phyloP scores from a whole-genome alignment of 371 early-diverging fungal species.

The Mucor circinelloides region DNA sequence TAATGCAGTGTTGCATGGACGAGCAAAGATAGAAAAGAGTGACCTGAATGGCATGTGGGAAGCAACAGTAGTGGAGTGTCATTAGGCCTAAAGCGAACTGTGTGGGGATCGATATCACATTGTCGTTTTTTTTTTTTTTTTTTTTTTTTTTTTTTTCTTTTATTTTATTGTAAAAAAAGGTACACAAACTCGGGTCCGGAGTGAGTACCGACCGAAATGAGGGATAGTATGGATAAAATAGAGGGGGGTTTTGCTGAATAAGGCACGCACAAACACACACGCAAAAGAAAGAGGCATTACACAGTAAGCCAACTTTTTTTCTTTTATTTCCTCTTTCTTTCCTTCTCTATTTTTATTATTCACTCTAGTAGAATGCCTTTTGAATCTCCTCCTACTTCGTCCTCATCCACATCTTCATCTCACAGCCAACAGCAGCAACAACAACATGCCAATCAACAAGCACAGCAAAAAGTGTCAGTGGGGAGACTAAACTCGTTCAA shows the following conservation, averaged over 20 bases:
- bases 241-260: not conserved
- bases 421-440: not conserved
- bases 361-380: conserved; percentile 17
- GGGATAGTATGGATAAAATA: not conserved
- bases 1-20: too few relatives aligned
- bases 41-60: not conserved
- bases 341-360: conserved; percentile 6
- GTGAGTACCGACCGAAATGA: conserved; percentile 25
- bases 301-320: not conserved
- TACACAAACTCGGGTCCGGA: conserved; percentile 31
- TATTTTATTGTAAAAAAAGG: not conserved
- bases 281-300: not conserved
- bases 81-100: not conserved
- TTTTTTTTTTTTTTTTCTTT: conserved; percentile 13
- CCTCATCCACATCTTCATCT: not conserved
- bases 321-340: conserved; percentile 3
- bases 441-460: conserved; percentile 2
- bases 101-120: conserved; percentile 22
- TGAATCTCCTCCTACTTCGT: conserved; percentile 11
- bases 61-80: not conserved
- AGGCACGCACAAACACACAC: not conserved
- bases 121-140: conserved; percentile 5
- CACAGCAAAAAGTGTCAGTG: conserved; percentile 2
- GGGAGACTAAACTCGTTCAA: conserved; percentile 10
- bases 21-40: too few relatives aligned